Evolutionary conservation across 2,329 filamentous ascomycete genomes (phyloP), one percentile per base, ranked within the genome.

Genomic region (Macrophomina tecta): DNA sequence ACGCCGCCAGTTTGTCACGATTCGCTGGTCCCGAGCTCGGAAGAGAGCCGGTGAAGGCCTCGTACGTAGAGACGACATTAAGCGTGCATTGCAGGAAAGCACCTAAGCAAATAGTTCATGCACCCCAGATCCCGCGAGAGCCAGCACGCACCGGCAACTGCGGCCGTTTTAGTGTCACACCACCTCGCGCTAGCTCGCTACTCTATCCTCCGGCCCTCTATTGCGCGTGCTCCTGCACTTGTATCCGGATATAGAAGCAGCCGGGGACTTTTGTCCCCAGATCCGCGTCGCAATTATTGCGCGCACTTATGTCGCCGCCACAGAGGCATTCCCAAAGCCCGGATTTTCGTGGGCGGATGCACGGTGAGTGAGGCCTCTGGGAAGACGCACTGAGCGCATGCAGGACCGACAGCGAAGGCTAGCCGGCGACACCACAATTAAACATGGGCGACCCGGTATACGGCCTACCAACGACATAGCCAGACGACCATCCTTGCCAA

Each of bases 41-140:
- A 38, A 49, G 45, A 48, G 42, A 18, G 16, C 56, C 23, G 56
- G 30, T 5, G 38, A 58, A n/a, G 2, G 11, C 12, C 42, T 45
- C 40, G 56, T 32, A 46, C 28, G 23, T 23, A 52, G 34, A 48
- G 34, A 16, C 42, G 14, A 38, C 30, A n/a, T 49, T 62, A 62
- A 62, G 42, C 58, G 45, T 62, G 58, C 58, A 62, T 62, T 62
- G 58, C 58, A 62, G 58, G 45, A 49, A 61, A 58, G 38, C 28
- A 42, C 56, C 16, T 48, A 61, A 61, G 56, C 56, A 61, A 62
- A 62, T 62, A 49, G 58, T 62, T 62, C 45, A 62, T 62, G 58
- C 58, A 62, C 58, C 58, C 58, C 58, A 38, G 58, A 62, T 62
- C 58, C 58, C 58, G 32, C 46, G 45, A 36, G 16, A 16, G n/a